Evolutionary conservation across 1,284 basidiomycete genomes (phyloP).

Genomic region (Puccinia coronata): DNA sequence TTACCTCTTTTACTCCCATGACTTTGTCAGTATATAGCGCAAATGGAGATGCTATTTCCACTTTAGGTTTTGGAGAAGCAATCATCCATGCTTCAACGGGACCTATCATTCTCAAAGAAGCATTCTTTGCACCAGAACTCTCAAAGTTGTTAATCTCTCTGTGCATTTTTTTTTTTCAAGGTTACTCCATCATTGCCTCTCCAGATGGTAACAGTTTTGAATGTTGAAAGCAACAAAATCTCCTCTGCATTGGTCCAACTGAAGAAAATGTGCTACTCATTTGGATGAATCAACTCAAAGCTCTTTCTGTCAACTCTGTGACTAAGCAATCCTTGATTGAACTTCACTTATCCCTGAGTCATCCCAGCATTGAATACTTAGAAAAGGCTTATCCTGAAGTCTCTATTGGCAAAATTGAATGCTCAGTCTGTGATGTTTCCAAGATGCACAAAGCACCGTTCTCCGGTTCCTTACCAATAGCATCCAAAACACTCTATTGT

Average conservation of each 20-base stretch:
- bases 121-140: neutral
- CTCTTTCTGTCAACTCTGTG: too few relatives aligned
- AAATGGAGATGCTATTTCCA: neutral
- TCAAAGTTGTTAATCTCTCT: neutral
- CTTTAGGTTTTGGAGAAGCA: neutral
- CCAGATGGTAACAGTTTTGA: neutral
- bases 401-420: neutral
- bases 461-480: neutral
- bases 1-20: neutral
- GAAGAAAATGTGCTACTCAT: neutral
- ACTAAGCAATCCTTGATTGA: too few relatives aligned
- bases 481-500: neutral
- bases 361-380: conserved; percentile 9
- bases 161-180: neutral
- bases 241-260: neutral
- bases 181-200: neutral
- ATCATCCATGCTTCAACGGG: neutral
- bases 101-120: neutral
- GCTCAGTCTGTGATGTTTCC: neutral
- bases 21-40: neutral
- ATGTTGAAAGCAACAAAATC: too few relatives aligned
- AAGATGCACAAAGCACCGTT: conserved; percentile 4
- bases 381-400: neutral
- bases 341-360: neutral
- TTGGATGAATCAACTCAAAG: neutral